Percentiles rank a stretch among this genome's conserved stretches.
Conservation (phyloP, 2,329 filamentous ascomycete genomes). For the Graphiopsis chlorocephala region DNA sequence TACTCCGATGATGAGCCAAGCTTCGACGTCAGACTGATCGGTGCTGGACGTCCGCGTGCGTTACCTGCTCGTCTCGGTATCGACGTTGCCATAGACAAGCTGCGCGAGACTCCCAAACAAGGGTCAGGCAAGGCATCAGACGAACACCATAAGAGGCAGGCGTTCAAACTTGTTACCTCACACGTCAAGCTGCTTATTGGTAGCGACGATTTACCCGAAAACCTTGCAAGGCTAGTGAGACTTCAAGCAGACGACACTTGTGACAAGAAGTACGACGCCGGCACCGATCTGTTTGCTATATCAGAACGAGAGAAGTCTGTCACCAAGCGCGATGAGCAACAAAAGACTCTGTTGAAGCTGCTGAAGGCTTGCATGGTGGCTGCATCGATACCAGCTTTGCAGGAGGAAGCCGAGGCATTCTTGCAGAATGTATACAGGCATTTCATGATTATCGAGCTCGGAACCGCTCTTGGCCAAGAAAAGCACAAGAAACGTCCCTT, state of each 20-base stretch:
- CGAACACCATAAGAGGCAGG: conserved; percentile 87
- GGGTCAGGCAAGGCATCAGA: conserved; percentile 65
- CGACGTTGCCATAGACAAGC: conserved; percentile 81
- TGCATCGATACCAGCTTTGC: conserved; percentile 69
- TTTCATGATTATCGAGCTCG: conserved; percentile 86
- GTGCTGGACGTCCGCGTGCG: conserved; percentile 71
- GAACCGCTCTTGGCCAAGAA: conserved; percentile 74
- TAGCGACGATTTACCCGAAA: conserved; percentile 81
- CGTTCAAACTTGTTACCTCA: conserved; percentile 79
- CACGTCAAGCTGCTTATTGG: conserved; percentile 91
- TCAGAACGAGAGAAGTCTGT: conserved; percentile 81
- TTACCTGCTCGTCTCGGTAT: conserved; percentile 85
- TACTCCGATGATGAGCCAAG: conserved; percentile 86
- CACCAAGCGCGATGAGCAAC: conserved; percentile 80
- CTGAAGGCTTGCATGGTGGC: conserved; percentile 87
- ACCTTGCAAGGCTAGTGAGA: conserved; percentile 78
- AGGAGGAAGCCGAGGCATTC: conserved; percentile 71
- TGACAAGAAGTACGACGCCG: conserved; percentile 67
- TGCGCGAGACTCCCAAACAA: conserved; percentile 74
- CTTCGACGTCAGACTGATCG: conserved; percentile 84
- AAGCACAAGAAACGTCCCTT: conserved; percentile 78
- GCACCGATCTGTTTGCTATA: conserved; percentile 67
- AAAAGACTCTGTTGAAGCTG: conserved; percentile 77
- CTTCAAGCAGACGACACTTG: conserved; percentile 85
- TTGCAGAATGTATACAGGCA: conserved; percentile 81